Base-by-base conservation (phyloP, 768 basidiomycete species). In the Calocybe cyanea region DNA sequence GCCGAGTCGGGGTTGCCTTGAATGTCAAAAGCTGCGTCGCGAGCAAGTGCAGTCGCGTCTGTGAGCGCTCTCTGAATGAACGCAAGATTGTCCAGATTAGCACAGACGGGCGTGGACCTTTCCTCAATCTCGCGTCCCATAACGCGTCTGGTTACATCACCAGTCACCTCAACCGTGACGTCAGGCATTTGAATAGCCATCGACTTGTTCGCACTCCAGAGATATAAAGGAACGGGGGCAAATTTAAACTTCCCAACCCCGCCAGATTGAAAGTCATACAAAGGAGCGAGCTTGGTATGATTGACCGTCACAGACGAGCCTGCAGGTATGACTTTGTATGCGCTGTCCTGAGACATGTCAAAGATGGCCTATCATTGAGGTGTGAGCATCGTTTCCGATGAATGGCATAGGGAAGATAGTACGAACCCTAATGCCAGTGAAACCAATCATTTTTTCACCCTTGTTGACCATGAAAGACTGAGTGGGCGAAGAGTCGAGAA, bases 301-400 rank as follows among this genome's bases (percentile, higher is more conserved):
- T 45, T 45, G 4, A 45, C 44, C 2, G 44, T 28, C n/a, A 45
- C 24, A 20, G 44, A 45, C 15, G 36, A 37, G 2, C 37, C 35
- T 11, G 44, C 44, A 11, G 44, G 44, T 17, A 45, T 45, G 24
- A 36, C 38, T 7, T 34, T 38, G 37, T 45, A 45, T 19, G 38
- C 28, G 1, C 23, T 23, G 4, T 37, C 36, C 2, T 35, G 36
- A n/a, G 25, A 24, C 10, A 45, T 11, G 34, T 45, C 44, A 23
- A 38, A 45, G 7, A 34, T 45, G 8, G 44, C 44, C 44, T 45
- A 28, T 7, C 9, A 32, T 30, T 11, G 11, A 28, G 11, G 17
- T 19, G 24, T 34, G 10, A 32, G 31, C 2, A 5, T 7, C 13
- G 7, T n/a, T 35, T 14, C n/a, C n/a, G n/a, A 7, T 6, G 7